Base-by-base conservation (phyloP, 345 rosid genomes). In the Brassica carinata region DNA sequence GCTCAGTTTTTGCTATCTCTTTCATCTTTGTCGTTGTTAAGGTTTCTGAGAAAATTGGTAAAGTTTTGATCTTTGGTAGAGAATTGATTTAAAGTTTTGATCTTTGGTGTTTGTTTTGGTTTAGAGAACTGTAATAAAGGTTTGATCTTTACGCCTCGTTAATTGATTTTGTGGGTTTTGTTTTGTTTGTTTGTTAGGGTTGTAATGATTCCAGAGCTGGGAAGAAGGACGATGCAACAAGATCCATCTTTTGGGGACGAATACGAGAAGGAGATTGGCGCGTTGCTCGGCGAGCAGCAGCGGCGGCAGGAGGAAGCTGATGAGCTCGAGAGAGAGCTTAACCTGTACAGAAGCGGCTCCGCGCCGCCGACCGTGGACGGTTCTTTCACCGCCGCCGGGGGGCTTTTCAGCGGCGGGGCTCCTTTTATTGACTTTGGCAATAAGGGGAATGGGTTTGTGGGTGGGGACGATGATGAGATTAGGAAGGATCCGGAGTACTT, bases 361-460 rank as follows among this genome's bases (percentile, higher is more conserved):
- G 97, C 98, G 10, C 98, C 98, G 0, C 98, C 98, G 11, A 91
- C 97, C 1, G 92, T 94, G 14, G 98, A 94, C 72, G 98, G 98
- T 18, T 87, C 98, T 34, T 71, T 88, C 67, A 85, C 58, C 78
- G 91, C 98, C 4, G 83, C 87, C 29, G 97, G 94, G 68, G 94
- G 94, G 5, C 55, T 92, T 69, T 85, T 89, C 68, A 86, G 79
- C 71, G 86, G 76, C 1, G 79, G 80, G n/a, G 40, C 58, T 18
- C 84, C 76, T 69, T 58, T 78, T 45, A 11, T 61, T 36, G 85
- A 84, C 61, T 51, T 70, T 27, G 68, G 84, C 19, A 92, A 84
- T 34, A 90, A 84, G 17, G 84, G 88, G 38, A 79, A 69, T 79
- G 82, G 82, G 73, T 66, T 72, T 79, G 77, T 72, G 67, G 78